Percentiles rank a stretch among this genome's conserved stretches.
These are phyloP conservation scores for Amoebophrya sp. DNA, from an alignment of 169 alveolate species.

Conservation along the genomic window DNA sequence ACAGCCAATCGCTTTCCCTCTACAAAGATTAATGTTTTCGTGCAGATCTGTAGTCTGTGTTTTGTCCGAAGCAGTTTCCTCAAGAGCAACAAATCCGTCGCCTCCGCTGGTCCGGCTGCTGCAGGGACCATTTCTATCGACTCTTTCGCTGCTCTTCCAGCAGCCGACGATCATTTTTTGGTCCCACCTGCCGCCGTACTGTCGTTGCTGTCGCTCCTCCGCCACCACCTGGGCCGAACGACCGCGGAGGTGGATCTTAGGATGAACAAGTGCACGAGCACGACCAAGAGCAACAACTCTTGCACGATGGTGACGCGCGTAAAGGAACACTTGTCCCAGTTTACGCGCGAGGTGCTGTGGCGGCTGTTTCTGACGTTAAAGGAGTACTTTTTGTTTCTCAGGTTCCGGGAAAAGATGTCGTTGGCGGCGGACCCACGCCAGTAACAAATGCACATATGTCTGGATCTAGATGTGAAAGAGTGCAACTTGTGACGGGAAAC, in stretches of 20 bases:
- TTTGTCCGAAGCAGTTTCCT: not conserved
- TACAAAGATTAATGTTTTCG: not conserved
- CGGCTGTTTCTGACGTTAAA: not conserved
- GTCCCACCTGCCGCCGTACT: not conserved
- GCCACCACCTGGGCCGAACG: not conserved
- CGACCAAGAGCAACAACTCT: not conserved
- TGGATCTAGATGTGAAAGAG: too few species aligned
- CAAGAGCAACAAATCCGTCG: too few species aligned
- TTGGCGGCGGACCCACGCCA: conserved; percentile 10
- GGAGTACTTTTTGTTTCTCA: not conserved
- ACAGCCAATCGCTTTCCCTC: too few species aligned
- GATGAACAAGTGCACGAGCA: too few species aligned
- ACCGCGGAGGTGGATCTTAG: not conserved
- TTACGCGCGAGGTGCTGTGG: not conserved
- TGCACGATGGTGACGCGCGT: not conserved
- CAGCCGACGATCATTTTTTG: not conserved
- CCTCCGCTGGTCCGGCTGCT: too few species aligned
- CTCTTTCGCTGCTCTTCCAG: too few species aligned
- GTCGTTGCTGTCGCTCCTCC: not conserved
- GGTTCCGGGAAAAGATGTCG: not conserved
- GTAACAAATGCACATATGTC: too few species aligned
- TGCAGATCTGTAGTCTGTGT: not conserved
- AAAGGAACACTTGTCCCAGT: not conserved
- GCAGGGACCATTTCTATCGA: too few species aligned
- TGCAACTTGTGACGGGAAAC: too few species aligned